Percentiles rank a stretch among this genome's conserved stretches.
These are phyloP conservation scores for Pestalotiopsis sp. DNA, from an alignment of 2,329 filamentous ascomycete species.

Conservation along the genomic window DNA sequence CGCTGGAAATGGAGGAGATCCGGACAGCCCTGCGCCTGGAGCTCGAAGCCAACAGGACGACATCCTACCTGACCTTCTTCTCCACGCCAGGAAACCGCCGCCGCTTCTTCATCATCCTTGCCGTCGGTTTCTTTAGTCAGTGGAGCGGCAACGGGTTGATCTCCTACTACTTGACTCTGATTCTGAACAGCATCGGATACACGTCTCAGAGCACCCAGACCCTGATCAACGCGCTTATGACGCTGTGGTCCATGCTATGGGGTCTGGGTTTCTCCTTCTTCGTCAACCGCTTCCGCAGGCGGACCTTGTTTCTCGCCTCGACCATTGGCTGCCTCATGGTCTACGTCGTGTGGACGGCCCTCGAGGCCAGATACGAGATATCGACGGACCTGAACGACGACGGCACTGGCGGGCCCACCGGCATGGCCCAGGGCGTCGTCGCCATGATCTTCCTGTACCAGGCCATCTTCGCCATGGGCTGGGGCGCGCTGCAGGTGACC, in stretches of 20 bases:
- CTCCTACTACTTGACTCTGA: conserved; percentile 38
- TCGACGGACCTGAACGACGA: conserved; percentile 21
- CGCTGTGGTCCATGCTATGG: conserved; percentile 48
- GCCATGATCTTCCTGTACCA: conserved; percentile 39
- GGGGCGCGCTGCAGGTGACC: conserved; percentile 31
- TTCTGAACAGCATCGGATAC: conserved; percentile 37
- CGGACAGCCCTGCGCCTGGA: conserved; percentile 45
- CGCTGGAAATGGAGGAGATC: conserved; percentile 46
- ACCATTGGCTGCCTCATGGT: conserved; percentile 21
- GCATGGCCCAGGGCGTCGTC: conserved; percentile 26
- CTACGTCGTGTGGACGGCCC: conserved; percentile 20
- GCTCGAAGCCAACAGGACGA: conserved; percentile 19
- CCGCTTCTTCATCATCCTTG: conserved; percentile 16
- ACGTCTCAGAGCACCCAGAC: conserved; percentile 27
- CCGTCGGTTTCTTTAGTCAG: conserved; percentile 15
- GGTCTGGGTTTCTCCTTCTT: conserved; percentile 49
- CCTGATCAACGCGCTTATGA: conserved; percentile 44
- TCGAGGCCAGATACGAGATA: conserved; percentile 33
- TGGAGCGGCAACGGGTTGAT: conserved; percentile 27
- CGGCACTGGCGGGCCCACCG: conserved; percentile 21
- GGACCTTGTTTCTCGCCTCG: conserved; percentile 28
- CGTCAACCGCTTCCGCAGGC: conserved; percentile 23
- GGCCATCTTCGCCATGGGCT: conserved; percentile 34
- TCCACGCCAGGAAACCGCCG: conserved; percentile 21
- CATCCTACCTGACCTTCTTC: conserved; percentile 24